Percentiles rank a stretch among this genome's conserved stretches.
phyloP scores from a whole-genome alignment of 768 basidiomycete species.

The Serendipita vermifera region DNA sequence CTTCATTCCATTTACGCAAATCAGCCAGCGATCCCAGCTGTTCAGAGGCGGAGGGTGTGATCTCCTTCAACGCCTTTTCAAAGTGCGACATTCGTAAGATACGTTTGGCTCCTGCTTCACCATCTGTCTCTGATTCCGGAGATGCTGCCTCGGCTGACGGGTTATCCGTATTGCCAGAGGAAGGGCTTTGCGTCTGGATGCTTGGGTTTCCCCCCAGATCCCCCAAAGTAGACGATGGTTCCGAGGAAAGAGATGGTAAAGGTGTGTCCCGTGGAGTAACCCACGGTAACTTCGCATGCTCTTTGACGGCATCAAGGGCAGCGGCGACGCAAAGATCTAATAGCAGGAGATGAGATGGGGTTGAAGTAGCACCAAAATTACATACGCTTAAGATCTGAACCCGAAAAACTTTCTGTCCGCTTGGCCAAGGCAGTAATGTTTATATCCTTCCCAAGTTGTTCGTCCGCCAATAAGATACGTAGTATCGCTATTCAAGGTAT shows the following conservation, averaged over 20 bases:
- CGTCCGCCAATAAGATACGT: slow-evolving; percentile 74
- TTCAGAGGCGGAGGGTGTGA: slow-evolving; percentile 82
- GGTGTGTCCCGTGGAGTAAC: slow-evolving; percentile 15
- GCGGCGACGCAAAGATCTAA: slow-evolving; percentile 87
- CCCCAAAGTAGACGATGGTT: not conserved
- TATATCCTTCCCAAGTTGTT: slow-evolving; percentile 51
- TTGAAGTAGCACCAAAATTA: slow-evolving; percentile 12
- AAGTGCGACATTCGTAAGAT: slow-evolving; percentile 53
- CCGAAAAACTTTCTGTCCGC: slow-evolving; percentile 77
- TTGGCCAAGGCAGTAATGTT: slow-evolving; percentile 47
- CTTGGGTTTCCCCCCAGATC: not conserved
- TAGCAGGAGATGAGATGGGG: slow-evolving; percentile 11
- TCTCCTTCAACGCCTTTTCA: slow-evolving; percentile 72
- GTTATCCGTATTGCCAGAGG: not conserved
- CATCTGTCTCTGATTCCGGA: not conserved
- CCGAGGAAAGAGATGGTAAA: slow-evolving; percentile 3
- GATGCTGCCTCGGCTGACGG: not conserved
- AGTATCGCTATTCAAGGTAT: slow-evolving; percentile 51
- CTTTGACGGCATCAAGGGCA: slow-evolving; percentile 84
- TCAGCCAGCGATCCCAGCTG: slow-evolving; percentile 59
- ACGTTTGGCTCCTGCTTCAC: slow-evolving; percentile 21
- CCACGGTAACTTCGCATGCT: slow-evolving; percentile 74
- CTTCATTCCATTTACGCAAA: slow-evolving; percentile 81
- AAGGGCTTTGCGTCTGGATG: slow-evolving; percentile 5
- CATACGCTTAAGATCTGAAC: slow-evolving; percentile 89